These are phyloP conservation scores for Orbilia blumenaviensis DNA, from an alignment of 2,329 filamentous ascomycete species.

Conservation along the genomic window DNA sequence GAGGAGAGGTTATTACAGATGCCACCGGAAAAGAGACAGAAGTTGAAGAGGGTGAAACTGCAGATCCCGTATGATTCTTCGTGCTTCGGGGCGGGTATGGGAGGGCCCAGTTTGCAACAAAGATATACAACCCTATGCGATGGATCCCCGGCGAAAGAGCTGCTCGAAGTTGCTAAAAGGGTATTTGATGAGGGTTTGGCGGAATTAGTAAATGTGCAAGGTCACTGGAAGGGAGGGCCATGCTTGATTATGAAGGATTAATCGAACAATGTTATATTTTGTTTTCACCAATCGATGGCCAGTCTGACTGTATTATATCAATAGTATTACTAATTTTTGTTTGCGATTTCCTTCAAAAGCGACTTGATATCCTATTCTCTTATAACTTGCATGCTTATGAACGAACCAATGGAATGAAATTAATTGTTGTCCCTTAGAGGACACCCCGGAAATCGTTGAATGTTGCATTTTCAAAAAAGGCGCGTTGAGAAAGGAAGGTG, in stretches of 20 bases:
- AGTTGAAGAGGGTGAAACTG: slow-evolving; percentile 22
- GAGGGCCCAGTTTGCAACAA: slow-evolving; percentile 44
- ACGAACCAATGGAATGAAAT: no score
- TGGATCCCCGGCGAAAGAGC: slow-evolving; percentile 25
- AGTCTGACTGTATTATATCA: no score
- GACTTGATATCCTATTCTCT: not conserved
- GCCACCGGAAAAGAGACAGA: not conserved
- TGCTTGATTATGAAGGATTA: slow-evolving; percentile 51
- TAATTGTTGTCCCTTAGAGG: not conserved
- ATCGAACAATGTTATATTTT: not conserved
- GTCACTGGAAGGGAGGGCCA: slow-evolving; percentile 49
- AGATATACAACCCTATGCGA: slow-evolving; percentile 30
- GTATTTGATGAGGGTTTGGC: slow-evolving; percentile 37
- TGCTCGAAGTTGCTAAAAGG: slow-evolving; percentile 33
- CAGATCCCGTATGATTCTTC: slow-evolving; percentile 48
- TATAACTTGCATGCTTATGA: no score
- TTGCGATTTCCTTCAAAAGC: not conserved
- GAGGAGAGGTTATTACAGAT: not conserved
- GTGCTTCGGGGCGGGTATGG: slow-evolving; percentile 21
- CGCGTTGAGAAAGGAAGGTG: slow-evolving; percentile 40
- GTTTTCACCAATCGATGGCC: no score
- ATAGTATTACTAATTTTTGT: not conserved
- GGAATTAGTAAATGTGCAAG: slow-evolving; percentile 22
- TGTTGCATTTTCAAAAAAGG: slow-evolving; percentile 42
- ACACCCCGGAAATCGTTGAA: not conserved